Percentiles rank a stretch among this genome's conserved stretches.
Evolutionary conservation across 306 rosid genomes (phyloP).

Genomic region (Dryas alaskensis): DNA sequence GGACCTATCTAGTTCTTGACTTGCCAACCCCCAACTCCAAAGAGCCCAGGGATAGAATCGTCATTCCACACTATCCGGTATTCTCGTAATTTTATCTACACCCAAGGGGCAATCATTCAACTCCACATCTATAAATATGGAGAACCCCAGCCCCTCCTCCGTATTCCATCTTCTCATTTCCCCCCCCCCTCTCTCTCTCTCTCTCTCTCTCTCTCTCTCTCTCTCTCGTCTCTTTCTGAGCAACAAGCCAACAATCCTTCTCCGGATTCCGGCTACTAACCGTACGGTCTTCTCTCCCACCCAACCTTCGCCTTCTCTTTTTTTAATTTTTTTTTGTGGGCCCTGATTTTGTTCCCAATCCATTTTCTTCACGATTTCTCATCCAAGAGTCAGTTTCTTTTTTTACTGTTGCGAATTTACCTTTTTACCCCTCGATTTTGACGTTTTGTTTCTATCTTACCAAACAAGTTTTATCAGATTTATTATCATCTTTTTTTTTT

Average conservation of each 20-base stretch:
- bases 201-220: background rate
- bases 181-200: background rate
- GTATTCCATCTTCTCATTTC: conserved; percentile 2
- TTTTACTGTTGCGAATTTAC: background rate
- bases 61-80: background rate
- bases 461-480: background rate
- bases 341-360: background rate
- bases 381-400: background rate
- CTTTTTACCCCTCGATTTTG: background rate
- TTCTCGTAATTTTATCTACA: background rate
- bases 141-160: background rate
- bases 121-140: conserved; percentile 22
- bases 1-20: background rate
- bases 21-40: background rate
- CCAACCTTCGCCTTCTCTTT: background rate
- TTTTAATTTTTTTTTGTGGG: background rate
- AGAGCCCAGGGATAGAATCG: background rate
- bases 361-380: background rate
- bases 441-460: background rate
- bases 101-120: background rate
- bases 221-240: background rate
- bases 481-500: background rate
- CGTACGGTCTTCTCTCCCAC: background rate
- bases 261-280: conserved; percentile 7
- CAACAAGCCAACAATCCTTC: background rate